Percentiles rank a stretch among this genome's conserved stretches.
phyloP scores from a whole-genome alignment of 1,139 yeast genomes.

The Protomyces lactucae-debilis region DNA sequence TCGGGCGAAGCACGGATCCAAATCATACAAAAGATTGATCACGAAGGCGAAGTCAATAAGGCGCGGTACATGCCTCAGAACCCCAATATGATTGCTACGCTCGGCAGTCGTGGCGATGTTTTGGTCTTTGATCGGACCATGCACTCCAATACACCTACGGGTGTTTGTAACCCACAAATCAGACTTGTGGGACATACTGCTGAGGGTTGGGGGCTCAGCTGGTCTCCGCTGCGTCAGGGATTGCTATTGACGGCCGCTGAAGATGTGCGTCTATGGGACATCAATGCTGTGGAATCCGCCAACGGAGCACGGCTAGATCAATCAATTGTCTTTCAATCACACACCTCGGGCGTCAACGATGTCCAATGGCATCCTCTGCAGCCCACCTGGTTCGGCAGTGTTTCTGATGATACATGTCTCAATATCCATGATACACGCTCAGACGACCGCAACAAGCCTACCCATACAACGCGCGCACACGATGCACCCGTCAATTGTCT shows the following conservation, averaged over 20 bases:
- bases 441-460: slow-evolving; percentile 33
- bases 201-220: slow-evolving; percentile 68
- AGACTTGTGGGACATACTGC: slow-evolving; percentile 55
- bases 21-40: slow-evolving; percentile 50
- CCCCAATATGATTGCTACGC: slow-evolving; percentile 63
- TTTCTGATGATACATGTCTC: slow-evolving; percentile 64
- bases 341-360: slow-evolving; percentile 41
- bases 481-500: slow-evolving; percentile 58
- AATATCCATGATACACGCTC: slow-evolving; percentile 62
- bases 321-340: slow-evolving; percentile 32
- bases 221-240: slow-evolving; percentile 48
- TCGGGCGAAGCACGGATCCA: slow-evolving; percentile 43
- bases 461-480: slow-evolving; percentile 41
- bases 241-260: slow-evolving; percentile 61
- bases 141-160: slow-evolving; percentile 42
- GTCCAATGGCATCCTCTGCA: slow-evolving; percentile 48
- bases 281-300: slow-evolving; percentile 37
- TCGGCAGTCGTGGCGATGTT: slow-evolving; percentile 70
- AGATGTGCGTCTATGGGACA: slow-evolving; percentile 73
- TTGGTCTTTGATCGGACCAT: slow-evolving; percentile 59
- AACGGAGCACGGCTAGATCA: slow-evolving; percentile 22
- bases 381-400: slow-evolving; percentile 58
- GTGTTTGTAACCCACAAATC: slow-evolving; percentile 40
- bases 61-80: slow-evolving; percentile 80
- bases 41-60: slow-evolving; percentile 63